phyloP scores from a whole-genome alignment of 1,139 yeast species.

The Suhomyces guaymorum region DNA sequence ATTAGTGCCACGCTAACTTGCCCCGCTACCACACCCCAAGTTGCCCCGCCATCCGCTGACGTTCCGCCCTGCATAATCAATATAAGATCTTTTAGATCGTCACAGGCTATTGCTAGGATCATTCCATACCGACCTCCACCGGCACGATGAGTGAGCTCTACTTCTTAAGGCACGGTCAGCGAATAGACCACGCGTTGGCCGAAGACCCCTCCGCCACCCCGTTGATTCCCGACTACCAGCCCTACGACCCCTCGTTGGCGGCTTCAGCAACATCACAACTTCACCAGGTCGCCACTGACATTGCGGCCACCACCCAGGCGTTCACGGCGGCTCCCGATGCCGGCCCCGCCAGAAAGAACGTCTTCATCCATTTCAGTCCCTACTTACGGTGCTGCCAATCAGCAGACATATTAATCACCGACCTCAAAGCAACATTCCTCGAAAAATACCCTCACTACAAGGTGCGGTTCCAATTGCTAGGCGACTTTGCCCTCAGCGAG shows the following conservation, averaged over 20 bases:
- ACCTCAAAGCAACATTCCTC: slow-evolving; percentile 27
- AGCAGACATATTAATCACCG: slow-evolving; percentile 42
- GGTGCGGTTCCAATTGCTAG: slow-evolving; percentile 41
- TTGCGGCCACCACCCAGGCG: slow-evolving; percentile 27
- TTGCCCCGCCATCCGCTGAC: no score
- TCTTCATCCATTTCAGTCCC: slow-evolving; percentile 47
- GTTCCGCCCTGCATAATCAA: no score
- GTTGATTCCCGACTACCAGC: slow-evolving; percentile 30
- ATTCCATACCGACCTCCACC: no score
- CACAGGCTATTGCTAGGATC: no score
- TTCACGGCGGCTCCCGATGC: slow-evolving; percentile 21
- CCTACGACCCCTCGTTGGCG: slow-evolving; percentile 46
- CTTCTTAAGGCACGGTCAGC: slow-evolving; percentile 49
- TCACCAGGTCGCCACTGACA: slow-evolving; percentile 32
- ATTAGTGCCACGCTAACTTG: no score
- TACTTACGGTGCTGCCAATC: slow-evolving; percentile 49
- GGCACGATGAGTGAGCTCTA: slow-evolving; percentile 39
- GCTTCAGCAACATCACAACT: slow-evolving; percentile 32
- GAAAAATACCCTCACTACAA: slow-evolving; percentile 34
- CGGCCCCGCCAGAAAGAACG: slow-evolving; percentile 30
- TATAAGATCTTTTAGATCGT: no score
- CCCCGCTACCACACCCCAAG: no score
- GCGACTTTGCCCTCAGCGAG: slow-evolving; percentile 50
- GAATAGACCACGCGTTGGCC: slow-evolving; percentile 43
- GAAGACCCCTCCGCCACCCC: slow-evolving; percentile 31